Percentiles rank a stretch among this genome's conserved stretches.
These are phyloP conservation scores for Falciphora oryzae DNA, from an alignment of 2,329 filamentous ascomycete genomes.

Conservation along the genomic window DNA sequence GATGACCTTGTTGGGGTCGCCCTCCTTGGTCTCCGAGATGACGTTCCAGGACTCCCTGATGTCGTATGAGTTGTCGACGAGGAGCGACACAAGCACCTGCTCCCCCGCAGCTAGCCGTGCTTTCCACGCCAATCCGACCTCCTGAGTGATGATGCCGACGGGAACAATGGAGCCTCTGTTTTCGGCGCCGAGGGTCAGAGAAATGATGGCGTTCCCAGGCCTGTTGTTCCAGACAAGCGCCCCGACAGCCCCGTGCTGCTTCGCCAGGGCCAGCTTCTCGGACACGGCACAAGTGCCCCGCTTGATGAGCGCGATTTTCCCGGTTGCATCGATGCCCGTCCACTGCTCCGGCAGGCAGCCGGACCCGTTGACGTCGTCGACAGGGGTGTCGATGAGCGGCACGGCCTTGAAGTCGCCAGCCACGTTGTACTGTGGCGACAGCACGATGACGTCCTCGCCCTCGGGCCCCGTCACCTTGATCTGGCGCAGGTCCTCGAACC, in stretches of 20 bases:
- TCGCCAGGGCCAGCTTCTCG: slow-evolving; percentile 38
- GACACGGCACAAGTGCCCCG: slow-evolving; percentile 36
- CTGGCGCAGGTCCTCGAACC: slow-evolving; percentile 34
- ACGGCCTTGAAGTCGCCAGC: slow-evolving; percentile 24
- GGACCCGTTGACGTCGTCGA: slow-evolving; percentile 29
- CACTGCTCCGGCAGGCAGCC: slow-evolving; percentile 38
- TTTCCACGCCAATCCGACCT: slow-evolving; percentile 22
- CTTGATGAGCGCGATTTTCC: slow-evolving; percentile 40
- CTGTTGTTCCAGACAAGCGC: slow-evolving; percentile 58
- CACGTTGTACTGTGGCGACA: slow-evolving; percentile 39
- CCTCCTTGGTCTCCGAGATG: slow-evolving; percentile 38
- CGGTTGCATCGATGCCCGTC: slow-evolving; percentile 36
- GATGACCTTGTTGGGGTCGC: slow-evolving; percentile 35
- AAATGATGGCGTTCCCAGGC: slow-evolving; percentile 30
- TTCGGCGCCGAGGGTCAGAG: slow-evolving; percentile 41
- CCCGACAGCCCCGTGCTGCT: slow-evolving; percentile 33
- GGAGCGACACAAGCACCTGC: slow-evolving; percentile 23
- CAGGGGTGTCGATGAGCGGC: slow-evolving; percentile 29
- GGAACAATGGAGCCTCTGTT: slow-evolving; percentile 19
- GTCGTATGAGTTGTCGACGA: slow-evolving; percentile 31
- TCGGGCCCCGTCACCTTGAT: slow-evolving; percentile 39
- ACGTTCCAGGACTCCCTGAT: slow-evolving; percentile 36
- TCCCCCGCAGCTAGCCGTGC: slow-evolving; percentile 27
- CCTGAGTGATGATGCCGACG: slow-evolving; percentile 22
- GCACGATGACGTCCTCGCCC: slow-evolving; percentile 36